Evolutionary conservation across 257 asterid genomes (phyloP).

Genomic region (Penstemon eatonii): DNA sequence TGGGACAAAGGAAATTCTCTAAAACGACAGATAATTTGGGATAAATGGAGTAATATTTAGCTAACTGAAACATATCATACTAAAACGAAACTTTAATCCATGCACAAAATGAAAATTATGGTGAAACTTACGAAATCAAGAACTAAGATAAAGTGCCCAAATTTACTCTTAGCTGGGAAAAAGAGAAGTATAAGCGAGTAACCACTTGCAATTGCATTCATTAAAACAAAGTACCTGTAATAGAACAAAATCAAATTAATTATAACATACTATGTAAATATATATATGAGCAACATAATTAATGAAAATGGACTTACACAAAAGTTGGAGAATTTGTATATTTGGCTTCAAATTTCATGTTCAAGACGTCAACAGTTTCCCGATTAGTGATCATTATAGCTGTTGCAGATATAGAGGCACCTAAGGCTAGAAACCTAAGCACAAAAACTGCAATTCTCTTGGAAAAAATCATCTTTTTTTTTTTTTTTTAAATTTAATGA

Average conservation of each 20-base stretch:
- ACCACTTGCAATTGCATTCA: constrained; percentile 64
- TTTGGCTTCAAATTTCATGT: constrained; percentile 70
- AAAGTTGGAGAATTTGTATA: constrained; percentile 65
- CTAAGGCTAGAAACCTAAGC: constrained; percentile 75
- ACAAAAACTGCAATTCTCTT: constrained; percentile 50
- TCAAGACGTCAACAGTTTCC: constrained; percentile 58
- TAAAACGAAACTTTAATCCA: too few species aligned
- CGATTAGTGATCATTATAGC: constrained; percentile 63
- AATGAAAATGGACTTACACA: constrained; percentile 42
- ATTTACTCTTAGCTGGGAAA: constrained; percentile 46
- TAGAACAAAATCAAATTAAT: not conserved
- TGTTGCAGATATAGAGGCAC: constrained; percentile 52
- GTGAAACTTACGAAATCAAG: constrained; percentile 52
- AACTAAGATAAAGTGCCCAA: constrained; percentile 51
- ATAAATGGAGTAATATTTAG: too few species aligned
- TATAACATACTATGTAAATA: not conserved
- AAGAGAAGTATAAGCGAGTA: constrained; percentile 62
- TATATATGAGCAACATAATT: not conserved
- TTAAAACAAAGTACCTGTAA: constrained; percentile 64
- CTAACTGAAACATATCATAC: too few species aligned
- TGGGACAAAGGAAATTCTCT: too few species aligned
- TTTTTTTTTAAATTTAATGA: not conserved
- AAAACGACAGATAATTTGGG: too few species aligned
- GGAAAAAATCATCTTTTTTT: constrained; percentile 41
- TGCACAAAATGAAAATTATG: not conserved